These are phyloP conservation scores for Septoria petroselini DNA, from an alignment of 2,329 filamentous ascomycete species.

Conservation along the genomic window DNA sequence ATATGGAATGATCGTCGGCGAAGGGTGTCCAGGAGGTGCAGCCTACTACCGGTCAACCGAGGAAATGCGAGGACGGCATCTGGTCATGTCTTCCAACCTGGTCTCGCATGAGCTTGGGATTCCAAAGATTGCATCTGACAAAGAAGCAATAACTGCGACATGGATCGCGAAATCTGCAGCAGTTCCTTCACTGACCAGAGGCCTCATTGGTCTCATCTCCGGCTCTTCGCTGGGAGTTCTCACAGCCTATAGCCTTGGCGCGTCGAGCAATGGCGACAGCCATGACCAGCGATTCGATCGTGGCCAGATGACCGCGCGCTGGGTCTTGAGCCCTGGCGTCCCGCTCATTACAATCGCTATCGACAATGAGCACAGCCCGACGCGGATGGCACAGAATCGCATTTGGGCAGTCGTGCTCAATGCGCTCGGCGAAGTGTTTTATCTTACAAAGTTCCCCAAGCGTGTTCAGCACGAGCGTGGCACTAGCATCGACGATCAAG, in stretches of 20 bases:
- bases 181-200: slow-evolving; percentile 69
- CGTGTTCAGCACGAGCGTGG: slow-evolving; percentile 51
- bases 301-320: slow-evolving; percentile 80
- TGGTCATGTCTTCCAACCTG: slow-evolving; percentile 60
- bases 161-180: slow-evolving; percentile 85
- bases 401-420: slow-evolving; percentile 94
- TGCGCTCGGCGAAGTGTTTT: slow-evolving; percentile 87
- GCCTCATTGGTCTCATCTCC: slow-evolving; percentile 75
- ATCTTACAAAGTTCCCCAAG: slow-evolving; percentile 68
- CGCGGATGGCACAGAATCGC: slow-evolving; percentile 65
- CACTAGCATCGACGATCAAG: slow-evolving; percentile 50
- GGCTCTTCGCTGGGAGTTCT: slow-evolving; percentile 82
- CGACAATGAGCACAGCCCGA: slow-evolving; percentile 75
- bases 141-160: slow-evolving; percentile 70
- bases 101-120: slow-evolving; percentile 68
- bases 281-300: slow-evolving; percentile 62
- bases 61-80: slow-evolving; percentile 73
- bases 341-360: slow-evolving; percentile 81
- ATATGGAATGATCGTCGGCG: slow-evolving; percentile 78
- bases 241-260: slow-evolving; percentile 69
- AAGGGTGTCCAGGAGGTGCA: slow-evolving; percentile 80
- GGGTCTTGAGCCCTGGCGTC: slow-evolving; percentile 88
- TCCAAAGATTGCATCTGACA: slow-evolving; percentile 67
- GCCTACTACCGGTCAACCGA: slow-evolving; percentile 71
- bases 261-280: slow-evolving; percentile 48